Base-by-base conservation (phyloP, 371 early-diverging fungal species). In the Mortierella sp. region DNA sequence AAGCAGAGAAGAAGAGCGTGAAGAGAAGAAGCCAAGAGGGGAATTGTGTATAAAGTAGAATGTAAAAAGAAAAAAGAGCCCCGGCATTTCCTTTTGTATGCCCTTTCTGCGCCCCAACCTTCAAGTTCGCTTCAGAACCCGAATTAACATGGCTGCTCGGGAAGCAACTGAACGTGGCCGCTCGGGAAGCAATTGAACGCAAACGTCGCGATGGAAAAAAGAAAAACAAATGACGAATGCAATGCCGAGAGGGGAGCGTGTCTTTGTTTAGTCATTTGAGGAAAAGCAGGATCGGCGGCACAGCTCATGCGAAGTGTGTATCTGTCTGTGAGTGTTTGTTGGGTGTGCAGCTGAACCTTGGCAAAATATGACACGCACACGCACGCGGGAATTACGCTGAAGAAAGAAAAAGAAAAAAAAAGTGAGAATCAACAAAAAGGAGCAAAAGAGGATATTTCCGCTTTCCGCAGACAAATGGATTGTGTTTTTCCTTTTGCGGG, bases 401-500 rank as follows among this genome's bases (percentile, higher is more conserved):
- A 16, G 31, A 59, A 16, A 59, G 8, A 9, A 54, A 34, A 5
- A 59, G 10, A 14, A 31, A 59, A 0, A 55, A n/a, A 26, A 55
- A 10, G 10, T 13, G 10, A 59, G 31, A 59, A 37, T 21, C 53
- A 53, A 53, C 24, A 53, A 21, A 21, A 61, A 34, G 6, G 21
- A 1, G 34, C 61, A 34, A 19, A 61, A 37, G 19, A 16, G 40
- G 64, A 64, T 64, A 64, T 64, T 64, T 64, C 64, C 21, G 40
- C 16, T 11, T 31, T 72, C 73, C 61, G 74, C 37, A 28, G 44
- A 43, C 19, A 57, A 48, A 16, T 28, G 43, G 48, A 61, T 61
- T 24, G 19, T 28, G n/a, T 74, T 31, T 74, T 74, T 74, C 34
- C 44, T 43, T 73, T 73, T 73, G 55, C 28, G 55, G 55, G 55